Conservation (phyloP, 176 grass and related monocot genomes). For the Stipa capillata region DNA sequence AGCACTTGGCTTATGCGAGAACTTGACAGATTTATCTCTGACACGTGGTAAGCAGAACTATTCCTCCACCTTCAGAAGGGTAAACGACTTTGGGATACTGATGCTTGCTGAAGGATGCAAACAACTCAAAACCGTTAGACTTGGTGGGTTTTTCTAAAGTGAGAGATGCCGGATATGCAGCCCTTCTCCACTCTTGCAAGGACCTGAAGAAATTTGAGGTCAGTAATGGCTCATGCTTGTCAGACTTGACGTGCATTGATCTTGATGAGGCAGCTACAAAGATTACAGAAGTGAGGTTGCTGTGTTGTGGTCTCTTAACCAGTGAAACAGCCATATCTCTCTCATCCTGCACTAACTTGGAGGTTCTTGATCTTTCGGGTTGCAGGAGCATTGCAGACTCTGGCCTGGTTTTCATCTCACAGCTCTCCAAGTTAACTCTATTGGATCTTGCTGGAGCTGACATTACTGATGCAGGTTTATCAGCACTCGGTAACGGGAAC, state of each 20-base stretch:
- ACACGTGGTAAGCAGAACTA: slow-evolving; percentile 43
- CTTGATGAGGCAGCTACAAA: slow-evolving; percentile 60
- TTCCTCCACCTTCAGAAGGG: slow-evolving; percentile 55
- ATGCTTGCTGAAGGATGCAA: slow-evolving; percentile 82
- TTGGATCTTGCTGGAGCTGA: slow-evolving; percentile 73
- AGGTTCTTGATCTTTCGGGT: slow-evolving; percentile 74
- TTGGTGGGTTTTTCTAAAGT: slow-evolving; percentile 85
- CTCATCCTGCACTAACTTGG: slow-evolving; percentile 65
- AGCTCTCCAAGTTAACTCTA: slow-evolving; percentile 53
- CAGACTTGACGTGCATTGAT: slow-evolving; percentile 83
- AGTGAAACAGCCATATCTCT: slow-evolving; percentile 78
- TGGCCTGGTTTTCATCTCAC: slow-evolving; percentile 62
- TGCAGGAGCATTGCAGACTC: slow-evolving; percentile 66
- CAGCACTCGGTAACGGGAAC: slow-evolving; percentile 44
- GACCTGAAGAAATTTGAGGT: slow-evolving; percentile 80
- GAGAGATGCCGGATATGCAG: slow-evolving; percentile 87
- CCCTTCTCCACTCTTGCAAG: slow-evolving; percentile 77
- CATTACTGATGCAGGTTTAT: slow-evolving; percentile 64
- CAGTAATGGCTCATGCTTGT: slow-evolving; percentile 57
- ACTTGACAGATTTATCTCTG: slow-evolving; percentile 66
- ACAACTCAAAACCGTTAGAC: slow-evolving; percentile 78
- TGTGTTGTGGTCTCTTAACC: slow-evolving; percentile 71
- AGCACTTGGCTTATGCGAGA: slow-evolving; percentile 68
- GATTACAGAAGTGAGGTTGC: slow-evolving; percentile 71
- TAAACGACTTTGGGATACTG: slow-evolving; percentile 88